Base-by-base conservation (phyloP, 768 basidiomycete genomes). In the Filobasidium wieringae region DNA sequence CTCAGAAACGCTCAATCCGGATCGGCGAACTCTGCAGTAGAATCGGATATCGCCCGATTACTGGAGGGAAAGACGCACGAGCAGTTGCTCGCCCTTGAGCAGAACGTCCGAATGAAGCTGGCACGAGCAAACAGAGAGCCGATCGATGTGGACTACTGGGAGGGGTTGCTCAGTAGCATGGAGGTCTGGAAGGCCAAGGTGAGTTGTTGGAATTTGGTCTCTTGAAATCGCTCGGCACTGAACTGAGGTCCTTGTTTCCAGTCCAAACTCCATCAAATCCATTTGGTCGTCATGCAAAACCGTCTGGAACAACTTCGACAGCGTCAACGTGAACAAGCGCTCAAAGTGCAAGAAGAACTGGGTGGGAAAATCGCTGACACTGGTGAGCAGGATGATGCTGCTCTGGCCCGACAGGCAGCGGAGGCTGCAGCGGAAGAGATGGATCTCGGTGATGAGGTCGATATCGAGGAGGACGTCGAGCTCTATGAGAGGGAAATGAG, bases 171-270 rank as follows among this genome's bases (percentile, higher is more conserved):
- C 57, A 87, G 90, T 74, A 95, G 87, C 72, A 74, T 99, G 32
- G 77, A 96, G 24, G 93, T 97, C 2, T 95, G 88, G 85, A 97
- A 97, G 76, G 87, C 95, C 22, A 96, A 96, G 78, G 91, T 89
- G 64, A 50, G 66, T 63, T 1, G 6, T 24, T 14, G 40, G 22
- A 11, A 33, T 27, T 30, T 9, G 26, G 4, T 4, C 14, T 19
- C 29, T 29, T 2, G n/a, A 7, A 4, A 27, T 49, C 19, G 27
- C n/a, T 45, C 11, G 7, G 8, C 17, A 32, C 39, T 55, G 53
- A 55, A 3, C 3, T 22, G 17, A 45, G 33, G 32, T 31, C 24
- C 49, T 26, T n/a, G 19, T 14, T n/a, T 17, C 5, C 64, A 93
- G 90, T 86, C 90, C 7, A 95, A 92, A 68, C 79, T 99, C 37